Evolutionary conservation across 768 basidiomycete species (phyloP), one percentile per base, ranked within the genome.

Genomic region (Calocera cornea): DNA sequence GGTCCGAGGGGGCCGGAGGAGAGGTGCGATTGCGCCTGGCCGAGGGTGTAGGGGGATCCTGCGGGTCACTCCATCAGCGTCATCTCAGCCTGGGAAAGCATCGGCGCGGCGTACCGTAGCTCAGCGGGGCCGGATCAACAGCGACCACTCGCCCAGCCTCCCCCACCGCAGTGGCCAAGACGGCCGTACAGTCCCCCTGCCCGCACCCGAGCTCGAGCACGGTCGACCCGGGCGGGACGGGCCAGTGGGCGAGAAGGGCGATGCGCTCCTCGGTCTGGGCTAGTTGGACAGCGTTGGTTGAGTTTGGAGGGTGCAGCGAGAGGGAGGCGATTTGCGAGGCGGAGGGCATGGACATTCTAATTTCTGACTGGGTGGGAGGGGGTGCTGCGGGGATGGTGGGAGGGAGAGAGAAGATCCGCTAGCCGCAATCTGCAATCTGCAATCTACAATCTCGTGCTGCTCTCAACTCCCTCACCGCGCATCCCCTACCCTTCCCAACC

Each of bases 291-390:
- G 24, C 22, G 67, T 67, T 68, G 34, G 69, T 22, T 10, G 38
- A 22, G 3, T 70, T 67, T 7, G 60, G 36, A 10, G 63, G 31
- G 63, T 71, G 68, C 0, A 70, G 68, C 65, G 65, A 71, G 34
- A 72, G 69, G 31, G 67, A 17, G 2, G 71, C 73, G 54, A 74
- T 71, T n/a, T n/a, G n/a, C n/a, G n/a, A n/a, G n/a, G n/a, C 70
- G n/a, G n/a, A n/a, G n/a, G n/a, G n/a, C n/a, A n/a, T n/a, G n/a
- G n/a, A n/a, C n/a, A n/a, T n/a, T n/a, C n/a, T n/a, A 2, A 67
- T 81, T n/a, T 80, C 79, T 33, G 77, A 78, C 65, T 70, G 76
- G 5, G 84, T 1, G 86, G 87, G 0, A 73, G 79, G 16, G 75
- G 77, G 38, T 75, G 86, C 34, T 72, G 72, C n/a, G n/a, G n/a